Evolutionary conservation across 805 yeast genomes (phyloP).

Genomic region (Saturnispora saitoi): DNA sequence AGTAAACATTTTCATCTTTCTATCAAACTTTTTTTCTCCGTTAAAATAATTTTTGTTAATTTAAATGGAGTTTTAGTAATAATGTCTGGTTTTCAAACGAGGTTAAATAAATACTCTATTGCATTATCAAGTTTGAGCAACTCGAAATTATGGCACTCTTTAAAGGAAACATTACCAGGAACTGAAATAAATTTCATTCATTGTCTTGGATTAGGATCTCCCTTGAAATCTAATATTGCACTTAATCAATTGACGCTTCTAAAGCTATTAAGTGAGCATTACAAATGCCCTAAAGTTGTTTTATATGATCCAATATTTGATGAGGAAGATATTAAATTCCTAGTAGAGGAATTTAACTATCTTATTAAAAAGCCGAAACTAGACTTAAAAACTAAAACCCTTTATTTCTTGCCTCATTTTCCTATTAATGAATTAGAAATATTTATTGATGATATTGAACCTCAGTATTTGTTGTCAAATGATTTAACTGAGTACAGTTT

Average conservation of each 20-base stretch:
- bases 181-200: conserved; percentile 5
- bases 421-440: conserved; percentile 26
- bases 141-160: neutral
- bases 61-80: neutral
- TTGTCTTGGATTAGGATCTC: conserved; percentile 28
- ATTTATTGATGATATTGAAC: conserved; percentile 16
- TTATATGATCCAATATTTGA: conserved; percentile 29
- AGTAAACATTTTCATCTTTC: neutral
- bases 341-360: conserved; percentile 12
- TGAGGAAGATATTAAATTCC: conserved; percentile 16
- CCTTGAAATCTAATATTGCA: conserved; percentile 18
- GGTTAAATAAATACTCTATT: neutral
- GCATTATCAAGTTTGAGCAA: neutral
- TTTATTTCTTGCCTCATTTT: conserved; percentile 30
- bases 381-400: neutral
- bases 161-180: neutral
- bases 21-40: neutral
- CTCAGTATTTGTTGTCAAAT: conserved; percentile 25
- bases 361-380: conserved; percentile 13
- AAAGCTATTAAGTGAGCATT: conserved; percentile 11
- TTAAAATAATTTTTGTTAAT: neutral
- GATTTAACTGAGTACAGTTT: conserved; percentile 24
- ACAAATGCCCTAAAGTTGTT: conserved; percentile 1
- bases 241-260: conserved; percentile 25
- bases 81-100: neutral